Evolutionary conservation across 495 filamentous ascomycete genomes (phyloP).

Genomic region (Articulospora tetracladia): DNA sequence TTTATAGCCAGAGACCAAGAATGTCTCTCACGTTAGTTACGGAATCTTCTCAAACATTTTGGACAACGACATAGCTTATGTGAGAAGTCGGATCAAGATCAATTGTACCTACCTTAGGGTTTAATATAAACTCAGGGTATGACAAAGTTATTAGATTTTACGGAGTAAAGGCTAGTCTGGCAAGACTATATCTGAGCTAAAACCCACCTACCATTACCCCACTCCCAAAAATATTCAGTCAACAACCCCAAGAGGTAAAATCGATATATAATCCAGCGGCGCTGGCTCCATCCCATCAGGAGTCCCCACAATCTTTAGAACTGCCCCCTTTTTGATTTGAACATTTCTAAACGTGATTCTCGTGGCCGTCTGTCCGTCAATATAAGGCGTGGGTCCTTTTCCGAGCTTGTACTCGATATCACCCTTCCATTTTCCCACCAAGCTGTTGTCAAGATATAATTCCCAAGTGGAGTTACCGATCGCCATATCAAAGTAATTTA

Average conservation of each 20-base stretch:
- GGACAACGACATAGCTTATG: too few relatives aligned
- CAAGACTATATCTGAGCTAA: neutral
- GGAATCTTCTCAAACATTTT: too few relatives aligned
- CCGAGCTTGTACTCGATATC: constrained; percentile 53
- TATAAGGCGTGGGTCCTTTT: constrained; percentile 47
- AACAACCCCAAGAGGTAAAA: constrained; percentile 56
- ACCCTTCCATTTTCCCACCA: constrained; percentile 53
- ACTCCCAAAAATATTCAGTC: constrained; percentile 40
- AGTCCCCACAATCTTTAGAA: constrained; percentile 53
- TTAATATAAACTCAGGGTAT: too few relatives aligned
- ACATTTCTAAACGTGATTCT: constrained; percentile 54
- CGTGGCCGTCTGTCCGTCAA: constrained; percentile 63
- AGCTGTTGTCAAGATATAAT: constrained; percentile 46
- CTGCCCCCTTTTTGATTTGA: constrained; percentile 47
- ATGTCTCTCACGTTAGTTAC: too few relatives aligned
- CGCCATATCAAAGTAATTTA: constrained; percentile 63
- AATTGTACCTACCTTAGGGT: too few relatives aligned
- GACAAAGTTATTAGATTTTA: too few relatives aligned
- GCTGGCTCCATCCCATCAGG: constrained; percentile 59
- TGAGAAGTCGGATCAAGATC: too few relatives aligned
- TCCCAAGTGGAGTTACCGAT: constrained; percentile 51
- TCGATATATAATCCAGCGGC: constrained; percentile 61
- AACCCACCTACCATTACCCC: neutral
- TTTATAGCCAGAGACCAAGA: too few relatives aligned
- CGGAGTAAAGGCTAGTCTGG: too few relatives aligned